Evolutionary conservation across 1,284 basidiomycete genomes (phyloP), one percentile per base, ranked within the genome.

Genomic region (Naganishia sp.): DNA sequence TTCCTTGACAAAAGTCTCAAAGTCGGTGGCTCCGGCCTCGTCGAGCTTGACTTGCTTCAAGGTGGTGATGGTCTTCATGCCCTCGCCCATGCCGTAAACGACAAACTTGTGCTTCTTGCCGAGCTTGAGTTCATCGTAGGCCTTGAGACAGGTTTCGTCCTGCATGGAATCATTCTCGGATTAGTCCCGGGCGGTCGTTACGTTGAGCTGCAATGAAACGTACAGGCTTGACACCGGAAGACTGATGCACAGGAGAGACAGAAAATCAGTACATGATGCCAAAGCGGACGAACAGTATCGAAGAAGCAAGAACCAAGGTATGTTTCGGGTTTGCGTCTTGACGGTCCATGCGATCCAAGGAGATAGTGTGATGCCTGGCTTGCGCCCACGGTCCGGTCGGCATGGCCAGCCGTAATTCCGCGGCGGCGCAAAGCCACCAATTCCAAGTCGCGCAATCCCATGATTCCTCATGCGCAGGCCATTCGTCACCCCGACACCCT

Each of bases 51-150:
- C 81, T 23, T 76, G 83, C 82, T 91, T 89, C 72, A 86, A 83
- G 57, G 92, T 87, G 70, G 90, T 72, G 79, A 95, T 90, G 79
- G 92, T 87, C 54, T 83, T 89, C 76, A 86, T 83, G 72, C 85
- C 82, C 42, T 81, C 73, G 80, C 82, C 88, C 72, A 97, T 81
- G 50, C 78, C 84, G 84, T 86, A 96, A 82, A 94, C 85, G 82
- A 97, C 88, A 84, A 91, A 98, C 81, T 91, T 91, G 82, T 79
- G 72, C 82, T 87, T 89, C 84, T 92, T 92, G 77, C 85, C 84
- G 55, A 90, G 82, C 84, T 97, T 96, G 77, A 97, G 86, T 59
- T 85, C 80, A 78, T 88, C 85, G 84, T 83, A 97, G 64, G 79
- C 78, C 2, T 79, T 75, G 68, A 92, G 73, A 80, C 91, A 93